phyloP scores from a whole-genome alignment of 805 yeast genomes.

The Candida vartiovaarae region DNA sequence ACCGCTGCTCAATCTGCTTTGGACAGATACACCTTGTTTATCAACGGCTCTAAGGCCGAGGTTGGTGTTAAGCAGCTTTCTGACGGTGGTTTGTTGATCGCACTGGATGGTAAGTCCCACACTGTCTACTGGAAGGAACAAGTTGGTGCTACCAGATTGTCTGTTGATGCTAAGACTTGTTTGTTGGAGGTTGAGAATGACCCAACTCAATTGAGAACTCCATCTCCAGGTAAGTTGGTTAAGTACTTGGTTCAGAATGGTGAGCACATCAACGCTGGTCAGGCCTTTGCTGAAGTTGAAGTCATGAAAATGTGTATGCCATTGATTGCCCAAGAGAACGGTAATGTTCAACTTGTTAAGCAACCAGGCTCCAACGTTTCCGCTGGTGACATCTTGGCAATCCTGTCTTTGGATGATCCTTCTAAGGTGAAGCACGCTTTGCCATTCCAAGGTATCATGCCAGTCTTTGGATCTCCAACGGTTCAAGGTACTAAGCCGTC shows the following conservation, averaged over 20 bases:
- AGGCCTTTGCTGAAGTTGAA: conserved; percentile 96
- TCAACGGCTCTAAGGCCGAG: conserved; percentile 87
- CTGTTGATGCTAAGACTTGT: conserved; percentile 94
- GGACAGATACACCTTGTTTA: conserved; percentile 80
- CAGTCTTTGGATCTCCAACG: conserved; percentile 78
- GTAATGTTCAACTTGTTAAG: conserved; percentile 84
- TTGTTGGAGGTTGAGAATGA: conserved; percentile 91
- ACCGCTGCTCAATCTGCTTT: conserved; percentile 90
- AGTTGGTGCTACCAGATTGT: conserved; percentile 87
- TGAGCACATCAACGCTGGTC: conserved; percentile 86
- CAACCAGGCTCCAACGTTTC: conserved; percentile 97
- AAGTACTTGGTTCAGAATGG: conserved; percentile 92
- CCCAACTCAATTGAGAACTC: conserved; percentile 97
- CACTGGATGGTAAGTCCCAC: conserved; percentile 89
- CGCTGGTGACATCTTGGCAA: conserved; percentile 97
- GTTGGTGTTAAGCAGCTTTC: conserved; percentile 84
- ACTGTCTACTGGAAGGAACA: conserved; percentile 98
- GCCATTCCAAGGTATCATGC: conserved; percentile 91
- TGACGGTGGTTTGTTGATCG: conserved; percentile 88
- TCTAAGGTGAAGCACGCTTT: conserved; percentile 94
- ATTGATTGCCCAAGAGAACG: conserved; percentile 86
- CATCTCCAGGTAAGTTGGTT: conserved; percentile 97
- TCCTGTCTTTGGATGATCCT: conserved; percentile 91
- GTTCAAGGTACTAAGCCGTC: conserved; percentile 80
- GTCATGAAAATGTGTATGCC: conserved; percentile 99